Percentiles rank a stretch among this genome's conserved stretches.
Conservation (phyloP, 371 early-diverging fungal species). For the Saksenaea vasiformis region DNA sequence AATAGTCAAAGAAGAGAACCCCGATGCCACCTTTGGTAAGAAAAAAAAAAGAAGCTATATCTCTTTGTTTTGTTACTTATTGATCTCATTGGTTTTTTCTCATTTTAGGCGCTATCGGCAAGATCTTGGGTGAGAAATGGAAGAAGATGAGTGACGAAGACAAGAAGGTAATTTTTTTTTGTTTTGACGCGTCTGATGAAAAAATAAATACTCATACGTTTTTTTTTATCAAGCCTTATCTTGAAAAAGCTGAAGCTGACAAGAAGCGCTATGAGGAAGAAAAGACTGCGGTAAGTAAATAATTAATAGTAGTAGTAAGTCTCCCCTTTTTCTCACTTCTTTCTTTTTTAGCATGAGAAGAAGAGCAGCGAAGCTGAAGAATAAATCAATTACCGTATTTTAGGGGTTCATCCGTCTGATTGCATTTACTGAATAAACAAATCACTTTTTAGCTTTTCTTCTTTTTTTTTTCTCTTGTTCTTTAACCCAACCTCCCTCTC, state of each 20-base stretch:
- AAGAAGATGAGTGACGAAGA: constrained; percentile 62
- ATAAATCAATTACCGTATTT: not conserved
- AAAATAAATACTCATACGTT: not conserved
- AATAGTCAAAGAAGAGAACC: constrained; percentile 68
- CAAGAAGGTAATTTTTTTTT: constrained; percentile 41
- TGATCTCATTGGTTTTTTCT: too few species aligned
- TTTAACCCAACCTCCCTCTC: too few species aligned
- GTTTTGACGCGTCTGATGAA: not conserved
- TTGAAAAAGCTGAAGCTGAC: constrained; percentile 59
- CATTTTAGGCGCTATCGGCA: constrained; percentile 62
- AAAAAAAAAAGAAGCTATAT: too few species aligned
- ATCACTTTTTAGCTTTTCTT: not conserved
- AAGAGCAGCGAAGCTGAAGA: not conserved
- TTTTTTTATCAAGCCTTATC: constrained; percentile 48
- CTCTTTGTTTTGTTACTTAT: too few species aligned
- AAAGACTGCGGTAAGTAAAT: constrained; percentile 55
- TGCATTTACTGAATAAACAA: constrained; percentile 5
- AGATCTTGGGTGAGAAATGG: constrained; percentile 81
- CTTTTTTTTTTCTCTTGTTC: too few species aligned
- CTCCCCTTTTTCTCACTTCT: not conserved
- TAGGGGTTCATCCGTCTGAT: constrained; percentile 2
- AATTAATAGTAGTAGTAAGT: not conserved
- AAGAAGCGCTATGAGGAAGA: constrained; percentile 78
- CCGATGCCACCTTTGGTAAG: constrained; percentile 69
- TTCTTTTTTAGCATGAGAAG: not conserved